Evolutionary conservation across 2,329 filamentous ascomycete genomes (phyloP), one percentile per base, ranked within the genome.

Genomic region (Aquanectria penicillioides): DNA sequence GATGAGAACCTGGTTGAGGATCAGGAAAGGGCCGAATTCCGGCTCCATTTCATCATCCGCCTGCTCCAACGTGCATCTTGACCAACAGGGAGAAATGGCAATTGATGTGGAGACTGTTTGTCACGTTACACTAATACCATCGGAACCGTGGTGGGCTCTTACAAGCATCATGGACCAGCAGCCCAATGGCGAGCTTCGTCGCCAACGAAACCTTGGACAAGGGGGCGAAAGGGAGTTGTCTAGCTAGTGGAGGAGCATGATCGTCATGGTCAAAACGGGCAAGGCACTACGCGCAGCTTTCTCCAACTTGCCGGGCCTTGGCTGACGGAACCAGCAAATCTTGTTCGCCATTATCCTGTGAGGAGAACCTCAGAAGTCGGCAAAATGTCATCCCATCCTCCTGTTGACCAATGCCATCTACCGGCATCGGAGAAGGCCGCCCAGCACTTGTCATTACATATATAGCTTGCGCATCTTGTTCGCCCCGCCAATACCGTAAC

Each of bases 21-120:
- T 31, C 40, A 12, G 28, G 33, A 34, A 58, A 46, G 55, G 55
- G 41, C 55, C 55, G 55, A 58, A 48, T 58, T 40, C 38, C 22
- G 34, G 20, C n/a, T 10, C 41, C 18, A 11, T 37, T 20, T 54
- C 37, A 37, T 50, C 11, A 23, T 43, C 34, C 20, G 17, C 43
- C 17, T 18, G 18, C 23, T 23, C 22, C 44, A 23, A 34, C 38
- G 15, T 29, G 28, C 37, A 28, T 37, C 25, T 4, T 18, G 18
- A 37, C 17, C 4, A 46, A 20, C 20, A 36, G 10, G 34, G 18
- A n/a, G 9, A 17, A 18, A 25, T 36, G 22, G 5, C 10, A 33
- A 26, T 15, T 37, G 31, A 11, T 8, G 13, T 41, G 37, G 37
- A 41, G n/a, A 41, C 37, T 25, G 20, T 6, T 17, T 23, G 12